phyloP scores from a whole-genome alignment of 2,329 filamentous ascomycete species.

The Hymenoscyphus scutula region DNA sequence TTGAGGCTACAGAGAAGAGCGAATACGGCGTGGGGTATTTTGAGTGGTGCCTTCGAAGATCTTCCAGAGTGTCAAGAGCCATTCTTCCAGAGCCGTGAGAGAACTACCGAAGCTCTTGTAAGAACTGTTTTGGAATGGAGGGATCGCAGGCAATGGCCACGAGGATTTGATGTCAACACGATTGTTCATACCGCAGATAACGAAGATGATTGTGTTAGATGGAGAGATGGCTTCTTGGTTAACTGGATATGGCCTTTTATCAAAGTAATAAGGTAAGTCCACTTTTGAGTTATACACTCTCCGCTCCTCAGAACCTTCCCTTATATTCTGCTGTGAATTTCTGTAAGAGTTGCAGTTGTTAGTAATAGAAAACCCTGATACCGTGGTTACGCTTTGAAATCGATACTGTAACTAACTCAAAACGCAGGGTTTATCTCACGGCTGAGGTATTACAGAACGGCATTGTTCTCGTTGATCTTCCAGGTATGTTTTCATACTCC shows the following conservation, averaged over 20 bases:
- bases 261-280: conserved; percentile 19
- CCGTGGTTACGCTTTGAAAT: neutral
- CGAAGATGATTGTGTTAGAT: conserved; percentile 5
- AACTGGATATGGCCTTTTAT: conserved; percentile 20
- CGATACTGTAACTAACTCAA: neutral
- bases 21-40: conserved; percentile 17
- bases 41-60: conserved; percentile 15
- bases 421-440: conserved; percentile 16
- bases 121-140: conserved; percentile 16
- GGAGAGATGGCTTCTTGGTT: conserved; percentile 13
- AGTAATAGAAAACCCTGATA: no score
- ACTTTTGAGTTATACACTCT: neutral
- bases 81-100: conserved; percentile 8
- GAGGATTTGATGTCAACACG: conserved; percentile 10
- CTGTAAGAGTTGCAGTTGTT: no score
- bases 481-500: conserved; percentile 9
- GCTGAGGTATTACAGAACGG: conserved; percentile 16
- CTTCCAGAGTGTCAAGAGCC: conserved; percentile 11
- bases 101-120: conserved; percentile 13
- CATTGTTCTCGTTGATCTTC: conserved; percentile 21
- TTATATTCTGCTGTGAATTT: no score
- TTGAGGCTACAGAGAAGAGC: conserved; percentile 13
- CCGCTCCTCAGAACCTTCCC: neutral
- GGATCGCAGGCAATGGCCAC: conserved; percentile 16
- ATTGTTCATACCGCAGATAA: conserved; percentile 9